Evolutionary conservation across 2,329 filamentous ascomycete species (phyloP).

Genomic region (Sphaerulina musiva): DNA sequence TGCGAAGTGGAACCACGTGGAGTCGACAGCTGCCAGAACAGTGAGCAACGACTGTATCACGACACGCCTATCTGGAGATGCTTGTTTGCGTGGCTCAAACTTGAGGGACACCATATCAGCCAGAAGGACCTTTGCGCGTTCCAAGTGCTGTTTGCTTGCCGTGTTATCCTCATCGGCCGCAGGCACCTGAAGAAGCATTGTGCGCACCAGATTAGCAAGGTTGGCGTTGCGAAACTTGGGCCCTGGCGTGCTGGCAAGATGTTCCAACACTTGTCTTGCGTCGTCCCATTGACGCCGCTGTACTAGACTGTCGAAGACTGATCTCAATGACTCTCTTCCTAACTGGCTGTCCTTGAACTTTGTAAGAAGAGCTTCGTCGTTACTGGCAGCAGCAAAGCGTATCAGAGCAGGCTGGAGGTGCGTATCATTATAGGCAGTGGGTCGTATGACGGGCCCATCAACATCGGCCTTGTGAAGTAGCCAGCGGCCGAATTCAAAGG

Average conservation of each 20-base stretch:
- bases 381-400: slow-evolving; percentile 48
- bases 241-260: slow-evolving; percentile 16
- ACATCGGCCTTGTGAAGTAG: slow-evolving; percentile 48
- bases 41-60: slow-evolving; percentile 14
- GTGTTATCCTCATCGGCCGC: neutral
- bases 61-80: neutral
- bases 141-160: neutral
- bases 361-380: slow-evolving; percentile 36
- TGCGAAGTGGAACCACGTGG: slow-evolving; percentile 17
- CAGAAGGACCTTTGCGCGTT: slow-evolving; percentile 11
- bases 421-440: slow-evolving; percentile 41
- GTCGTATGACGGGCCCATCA: slow-evolving; percentile 49
- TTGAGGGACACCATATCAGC: neutral
- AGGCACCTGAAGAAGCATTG: slow-evolving; percentile 10
- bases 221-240: slow-evolving; percentile 12
- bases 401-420: slow-evolving; percentile 49
- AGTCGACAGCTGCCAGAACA: slow-evolving; percentile 17
- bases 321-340: slow-evolving; percentile 20
- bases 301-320: slow-evolving; percentile 41
- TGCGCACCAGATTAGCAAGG: slow-evolving; percentile 11
- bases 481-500: slow-evolving; percentile 48
- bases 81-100: too few relatives aligned
- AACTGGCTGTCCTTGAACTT: slow-evolving; percentile 19
- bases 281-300: slow-evolving; percentile 37
- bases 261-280: slow-evolving; percentile 35